Evolutionary conservation across 306 rosid species (phyloP), one percentile per base, ranked within the genome.

Genomic region (Rosa multiflora): DNA sequence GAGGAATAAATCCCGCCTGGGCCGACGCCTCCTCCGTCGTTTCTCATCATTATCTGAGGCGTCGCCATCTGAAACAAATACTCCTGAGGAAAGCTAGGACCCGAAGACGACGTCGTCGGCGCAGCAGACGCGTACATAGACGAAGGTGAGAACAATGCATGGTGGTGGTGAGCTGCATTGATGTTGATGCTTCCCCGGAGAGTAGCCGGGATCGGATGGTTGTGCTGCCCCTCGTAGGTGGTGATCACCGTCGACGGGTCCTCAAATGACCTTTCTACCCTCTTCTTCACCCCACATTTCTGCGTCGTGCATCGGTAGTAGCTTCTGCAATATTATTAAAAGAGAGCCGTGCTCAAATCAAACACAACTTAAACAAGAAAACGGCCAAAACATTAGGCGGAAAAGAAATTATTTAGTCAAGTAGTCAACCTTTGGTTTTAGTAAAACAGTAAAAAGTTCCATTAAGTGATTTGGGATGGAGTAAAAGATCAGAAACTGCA

Each of bases 141-240:
- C 49, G 84, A 78, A 52, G 89, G 92, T 49, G 91, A 85, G 92
- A 92, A 90, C 81, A 92, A 78, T 74, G 80, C 78, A 18, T 67
- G 48, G 29, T 18, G 48, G 48, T 67, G 72, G n/a, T 67, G 72
- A 3, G 91, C 95, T 64, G 87, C 86, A 72, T 84, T 89, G 14
- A 67, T 67, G 48, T 67, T 67, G 72, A 67, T 39, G 72, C 72
- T 67, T 51, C 92, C 96, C 73, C 97, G 79, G 0, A 93, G 87
- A 0, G 96, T 87, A 17, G 96, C 88, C 70, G 97, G 97, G 76
- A 92, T 81, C 5, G 94, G 96, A 82, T 92, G 97, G 78, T 90
- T 92, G 88, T 92, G 97, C 74, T 89, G 94, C 72, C 96, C 96
- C 85, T 92, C 97, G 47, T 92, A 92, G 4, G 97, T 92, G 37